Base-by-base conservation (phyloP, 2,329 filamentous ascomycete genomes). In the Pleochaeta shiraiana region DNA sequence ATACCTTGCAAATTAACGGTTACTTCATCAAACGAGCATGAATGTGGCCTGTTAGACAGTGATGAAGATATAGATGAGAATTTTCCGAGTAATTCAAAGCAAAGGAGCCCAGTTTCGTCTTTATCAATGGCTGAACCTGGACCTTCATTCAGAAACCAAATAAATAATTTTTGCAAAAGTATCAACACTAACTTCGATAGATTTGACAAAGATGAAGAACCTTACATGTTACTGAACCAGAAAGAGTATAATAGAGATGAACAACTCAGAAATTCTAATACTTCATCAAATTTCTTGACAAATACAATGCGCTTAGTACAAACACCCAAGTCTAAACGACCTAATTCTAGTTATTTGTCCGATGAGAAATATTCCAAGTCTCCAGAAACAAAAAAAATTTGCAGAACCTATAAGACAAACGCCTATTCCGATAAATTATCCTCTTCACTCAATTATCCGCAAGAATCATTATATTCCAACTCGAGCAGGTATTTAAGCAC, bases 401-500 rank as follows among this genome's bases (percentile, higher is more conserved):
- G 45, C 21, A 50, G 21, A 12, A 24, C 45, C 11, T 21, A 28
- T 4, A 21, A 21, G 21, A 21, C 21, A 4, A 21, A 50, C 21
- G 26, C 21, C 5, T 21, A 21, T 21, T 50, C 21, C 12, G 45
- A 50, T 11, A 21, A 50, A 4, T 28, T 26, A 12, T 26, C 12
- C 1, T 50, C 26, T 24, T 21, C 45, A 50, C 3, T 50, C 45
- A 16, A 37, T 21, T 50, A 21, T 21, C 45, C 26, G 19, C 12
- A 7, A 28, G 45, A 50, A 7, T 11, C 12, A 50, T 26, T 21
- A 50, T 62, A 68, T 4, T 68, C 68, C 4, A 64, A 71, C 28
- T 65, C 69, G 5, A 69, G 68, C 70, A 65, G 66, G 63, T 66
- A 71, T 63, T 66, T 68, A 34, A 66, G 59, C 37, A 64, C 66